A percentile compares a stretch with the other conserved stretches of the same genome.
These are phyloP conservation scores for Petunia axillaris DNA, from an alignment of 257 asterid genomes.

Conservation along the genomic window DNA sequence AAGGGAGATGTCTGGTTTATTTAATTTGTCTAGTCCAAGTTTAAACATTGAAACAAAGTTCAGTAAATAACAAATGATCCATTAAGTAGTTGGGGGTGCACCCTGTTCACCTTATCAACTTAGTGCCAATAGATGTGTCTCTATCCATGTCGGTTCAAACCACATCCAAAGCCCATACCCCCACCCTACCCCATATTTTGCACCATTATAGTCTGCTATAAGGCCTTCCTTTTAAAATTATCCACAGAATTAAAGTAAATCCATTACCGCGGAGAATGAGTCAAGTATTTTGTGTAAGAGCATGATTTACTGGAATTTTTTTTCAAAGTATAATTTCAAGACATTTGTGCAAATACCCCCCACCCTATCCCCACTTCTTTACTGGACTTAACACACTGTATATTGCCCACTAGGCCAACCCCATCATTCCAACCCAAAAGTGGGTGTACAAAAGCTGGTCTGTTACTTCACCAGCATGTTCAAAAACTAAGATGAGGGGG, in stretches of 20 bases:
- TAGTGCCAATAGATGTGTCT: conserved; percentile 32
- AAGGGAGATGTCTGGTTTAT: conserved; percentile 14
- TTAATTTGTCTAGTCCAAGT: conserved; percentile 21
- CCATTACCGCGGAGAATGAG: too few relatives aligned
- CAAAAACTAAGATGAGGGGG: conserved; percentile 23
- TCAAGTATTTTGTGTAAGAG: too few relatives aligned
- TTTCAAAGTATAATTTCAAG: too few relatives aligned
- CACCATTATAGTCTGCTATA: not conserved
- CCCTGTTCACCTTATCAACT: conserved; percentile 37
- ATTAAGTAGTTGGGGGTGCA: conserved; percentile 30
- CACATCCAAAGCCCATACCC: conserved; percentile 23
- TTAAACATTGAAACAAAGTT: conserved; percentile 23
- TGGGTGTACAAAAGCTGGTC: conserved; percentile 22
- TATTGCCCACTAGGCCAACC: conserved; percentile 38
- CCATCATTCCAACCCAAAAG: conserved; percentile 40
- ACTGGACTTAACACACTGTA: conserved; percentile 23
- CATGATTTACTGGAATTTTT: too few relatives aligned
- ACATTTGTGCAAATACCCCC: not conserved
- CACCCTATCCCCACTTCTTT: conserved; percentile 29
- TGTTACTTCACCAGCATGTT: conserved; percentile 9
- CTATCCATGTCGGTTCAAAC: conserved; percentile 39
- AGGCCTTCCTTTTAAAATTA: not conserved
- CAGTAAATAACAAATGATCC: conserved; percentile 16
- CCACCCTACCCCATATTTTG: not conserved
- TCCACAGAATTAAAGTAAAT: too few relatives aligned